Conservation (phyloP, 148 eudicot genomes). For the Limonium bicolor region DNA sequence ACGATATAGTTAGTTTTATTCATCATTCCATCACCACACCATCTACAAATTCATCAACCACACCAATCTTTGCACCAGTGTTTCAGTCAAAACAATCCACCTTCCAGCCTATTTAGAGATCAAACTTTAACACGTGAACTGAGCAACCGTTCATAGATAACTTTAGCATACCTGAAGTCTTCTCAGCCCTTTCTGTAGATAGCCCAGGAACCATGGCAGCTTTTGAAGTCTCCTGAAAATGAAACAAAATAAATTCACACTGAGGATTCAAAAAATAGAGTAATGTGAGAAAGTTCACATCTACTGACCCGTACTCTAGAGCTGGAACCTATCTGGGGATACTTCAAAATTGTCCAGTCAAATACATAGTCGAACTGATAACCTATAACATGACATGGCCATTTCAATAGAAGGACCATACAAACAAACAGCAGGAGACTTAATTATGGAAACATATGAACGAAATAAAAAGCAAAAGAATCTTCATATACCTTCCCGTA, state of each 20-base stretch:
- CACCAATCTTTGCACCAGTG: too few species aligned
- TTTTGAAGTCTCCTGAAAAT: conserved; percentile 43
- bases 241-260: conserved; percentile 1
- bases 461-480: neutral
- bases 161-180: conserved; percentile 40
- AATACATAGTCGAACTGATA: conserved; percentile 95
- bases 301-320: conserved; percentile 60
- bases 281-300: neutral
- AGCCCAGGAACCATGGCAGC: conserved; percentile 53
- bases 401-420: neutral
- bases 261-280: neutral
- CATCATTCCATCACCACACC: too few species aligned
- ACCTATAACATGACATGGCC: conserved; percentile 21
- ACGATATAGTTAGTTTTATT: too few species aligned
- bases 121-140: too few species aligned
- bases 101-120: too few species aligned
- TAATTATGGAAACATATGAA: neutral
- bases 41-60: too few species aligned
- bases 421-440: too few species aligned
- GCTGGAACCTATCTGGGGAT: conserved; percentile 90
- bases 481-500: conserved; percentile 62
- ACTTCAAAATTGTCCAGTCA: conserved; percentile 95
- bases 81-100: too few species aligned
- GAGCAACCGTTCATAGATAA: too few species aligned
- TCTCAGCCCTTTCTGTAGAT: conserved; percentile 57